These are phyloP conservation scores for Suillus plorans DNA, from an alignment of 768 basidiomycete genomes.

Conservation along the genomic window DNA sequence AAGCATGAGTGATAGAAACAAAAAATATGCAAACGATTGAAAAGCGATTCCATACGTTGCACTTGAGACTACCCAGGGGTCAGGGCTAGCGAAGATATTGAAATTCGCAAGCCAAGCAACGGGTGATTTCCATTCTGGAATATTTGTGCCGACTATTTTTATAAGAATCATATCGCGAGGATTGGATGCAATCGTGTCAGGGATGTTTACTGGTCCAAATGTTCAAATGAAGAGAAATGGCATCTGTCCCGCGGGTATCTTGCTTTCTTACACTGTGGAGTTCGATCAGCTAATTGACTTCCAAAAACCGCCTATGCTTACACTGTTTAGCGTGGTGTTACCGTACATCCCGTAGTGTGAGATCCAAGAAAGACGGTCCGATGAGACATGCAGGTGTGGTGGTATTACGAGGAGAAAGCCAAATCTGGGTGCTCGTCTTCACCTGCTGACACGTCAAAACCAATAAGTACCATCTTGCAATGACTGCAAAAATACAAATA, in stretches of 20 bases:
- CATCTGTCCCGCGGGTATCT: background rate
- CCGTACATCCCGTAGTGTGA: background rate
- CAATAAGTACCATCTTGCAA: background rate
- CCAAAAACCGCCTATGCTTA: background rate
- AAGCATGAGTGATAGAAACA: background rate
- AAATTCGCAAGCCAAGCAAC: background rate
- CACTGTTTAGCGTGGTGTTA: background rate
- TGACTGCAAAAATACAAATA: background rate
- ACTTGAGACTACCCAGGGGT: background rate
- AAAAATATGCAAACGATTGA: background rate
- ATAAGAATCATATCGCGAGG: background rate
- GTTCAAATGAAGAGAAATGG: background rate
- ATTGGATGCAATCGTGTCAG: background rate
- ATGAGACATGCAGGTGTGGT: background rate
- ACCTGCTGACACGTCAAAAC: background rate
- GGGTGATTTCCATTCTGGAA: background rate
- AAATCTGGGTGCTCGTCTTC: background rate
- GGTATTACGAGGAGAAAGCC: background rate
- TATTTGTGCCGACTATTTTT: background rate
- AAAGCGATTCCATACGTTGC: background rate
- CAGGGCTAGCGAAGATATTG: background rate
- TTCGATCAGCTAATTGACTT: background rate
- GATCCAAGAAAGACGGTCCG: background rate
- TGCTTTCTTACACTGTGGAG: background rate
- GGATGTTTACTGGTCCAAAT: background rate